Percentiles rank a stretch among this genome's conserved stretches.
phyloP scores from a whole-genome alignment of 345 rosid genomes.

The Draba incana region DNA sequence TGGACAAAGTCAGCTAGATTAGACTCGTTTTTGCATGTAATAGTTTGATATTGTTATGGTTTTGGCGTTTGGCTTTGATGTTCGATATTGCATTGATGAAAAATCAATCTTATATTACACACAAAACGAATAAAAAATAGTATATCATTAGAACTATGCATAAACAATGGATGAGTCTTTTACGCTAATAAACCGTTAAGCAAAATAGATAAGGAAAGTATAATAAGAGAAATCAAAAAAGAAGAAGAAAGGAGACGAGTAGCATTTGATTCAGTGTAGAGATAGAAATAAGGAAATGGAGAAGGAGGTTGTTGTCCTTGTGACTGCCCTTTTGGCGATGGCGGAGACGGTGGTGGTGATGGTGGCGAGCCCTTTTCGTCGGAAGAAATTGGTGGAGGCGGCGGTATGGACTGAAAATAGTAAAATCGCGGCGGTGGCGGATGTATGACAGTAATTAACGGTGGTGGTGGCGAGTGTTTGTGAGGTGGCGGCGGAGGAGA shows the following conservation, averaged over 20 bases:
- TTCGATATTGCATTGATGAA: neutral
- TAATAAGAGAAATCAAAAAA: constrained; percentile 7
- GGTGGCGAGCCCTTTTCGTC: constrained; percentile 34
- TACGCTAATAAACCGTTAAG: constrained; percentile 13
- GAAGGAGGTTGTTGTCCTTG: constrained; percentile 39
- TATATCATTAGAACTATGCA: neutral
- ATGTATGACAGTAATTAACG: constrained; percentile 36
- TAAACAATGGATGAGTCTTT: neutral
- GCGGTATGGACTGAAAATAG: constrained; percentile 42
- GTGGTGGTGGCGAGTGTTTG: constrained; percentile 26
- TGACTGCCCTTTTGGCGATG: constrained; percentile 37
- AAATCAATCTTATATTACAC: constrained; percentile 21
- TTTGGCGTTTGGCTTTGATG: neutral
- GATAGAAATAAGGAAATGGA: constrained; percentile 41
- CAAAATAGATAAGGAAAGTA: constrained; percentile 23
- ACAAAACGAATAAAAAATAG: constrained; percentile 6
- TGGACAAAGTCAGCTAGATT: neutral
- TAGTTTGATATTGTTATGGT: too few species aligned
- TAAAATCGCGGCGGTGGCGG: constrained; percentile 43
- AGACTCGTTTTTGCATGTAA: neutral
- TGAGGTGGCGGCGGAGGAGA: constrained; percentile 30
- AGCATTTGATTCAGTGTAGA: constrained; percentile 40
- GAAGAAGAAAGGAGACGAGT: constrained; percentile 28
- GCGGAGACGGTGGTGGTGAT: constrained; percentile 4
- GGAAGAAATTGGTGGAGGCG: constrained; percentile 35